phyloP scores from a whole-genome alignment of 2,329 filamentous ascomycete species.

The Phaeophleospora eucalypticola region DNA sequence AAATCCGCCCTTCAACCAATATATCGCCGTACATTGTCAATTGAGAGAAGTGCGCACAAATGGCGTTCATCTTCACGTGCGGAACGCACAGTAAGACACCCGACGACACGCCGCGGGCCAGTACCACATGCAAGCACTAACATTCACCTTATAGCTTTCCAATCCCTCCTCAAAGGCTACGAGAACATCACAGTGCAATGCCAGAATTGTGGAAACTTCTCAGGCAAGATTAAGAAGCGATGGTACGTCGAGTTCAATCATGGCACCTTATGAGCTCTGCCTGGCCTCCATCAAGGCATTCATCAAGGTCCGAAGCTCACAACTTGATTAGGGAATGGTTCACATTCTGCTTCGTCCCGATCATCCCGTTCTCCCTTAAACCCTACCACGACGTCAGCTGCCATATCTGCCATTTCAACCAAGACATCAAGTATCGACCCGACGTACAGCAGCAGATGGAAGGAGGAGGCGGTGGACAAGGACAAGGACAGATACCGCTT shows the following conservation, averaged over 20 bases:
- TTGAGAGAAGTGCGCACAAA: too few species aligned
- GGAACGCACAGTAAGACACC: slow-evolving; percentile 44
- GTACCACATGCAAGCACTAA: slow-evolving; percentile 5
- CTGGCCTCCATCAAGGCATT: slow-evolving; percentile 11
- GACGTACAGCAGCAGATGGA: slow-evolving; percentile 37
- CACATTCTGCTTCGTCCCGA: slow-evolving; percentile 54
- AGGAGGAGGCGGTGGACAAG: slow-evolving; percentile 21
- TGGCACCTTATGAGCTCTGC: not conserved
- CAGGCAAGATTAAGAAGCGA: slow-evolving; percentile 42
- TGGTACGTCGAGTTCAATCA: too few species aligned
- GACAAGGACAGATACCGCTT: slow-evolving; percentile 29
- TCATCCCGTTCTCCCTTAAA: slow-evolving; percentile 64
- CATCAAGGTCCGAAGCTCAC: slow-evolving; percentile 6
- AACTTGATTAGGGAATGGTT: slow-evolving; percentile 55
- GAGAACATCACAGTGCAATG: slow-evolving; percentile 50
- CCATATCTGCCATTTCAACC: slow-evolving; percentile 71
- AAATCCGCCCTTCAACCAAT: too few species aligned
- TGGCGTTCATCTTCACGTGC: slow-evolving; percentile 48
- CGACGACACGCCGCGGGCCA: not conserved
- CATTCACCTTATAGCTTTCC: slow-evolving; percentile 39
- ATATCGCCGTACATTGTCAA: too few species aligned
- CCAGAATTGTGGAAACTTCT: slow-evolving; percentile 50
- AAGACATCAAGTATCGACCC: slow-evolving; percentile 49
- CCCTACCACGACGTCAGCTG: slow-evolving; percentile 61
- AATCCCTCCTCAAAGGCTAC: slow-evolving; percentile 42